A percentile compares a stretch with the other conserved stretches of the same genome.
Conservation (phyloP, 306 rosid species). For the Vigna angularis region DNA sequence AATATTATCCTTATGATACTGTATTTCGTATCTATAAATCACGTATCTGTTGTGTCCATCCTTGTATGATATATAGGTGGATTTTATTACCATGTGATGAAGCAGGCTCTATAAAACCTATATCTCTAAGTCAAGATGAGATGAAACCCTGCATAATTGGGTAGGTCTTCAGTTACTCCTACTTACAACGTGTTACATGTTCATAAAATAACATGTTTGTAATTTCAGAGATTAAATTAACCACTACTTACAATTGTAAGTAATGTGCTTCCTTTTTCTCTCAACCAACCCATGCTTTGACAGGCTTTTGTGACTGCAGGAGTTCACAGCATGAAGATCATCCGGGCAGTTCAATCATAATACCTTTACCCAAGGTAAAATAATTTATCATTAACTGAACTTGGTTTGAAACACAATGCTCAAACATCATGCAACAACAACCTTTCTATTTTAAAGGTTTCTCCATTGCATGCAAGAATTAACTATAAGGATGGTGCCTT, state of each 20-base stretch:
- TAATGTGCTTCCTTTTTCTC: neutral
- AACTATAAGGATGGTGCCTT: slow-evolving; percentile 78
- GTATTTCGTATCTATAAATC: slow-evolving; percentile 23
- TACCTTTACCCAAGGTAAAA: slow-evolving; percentile 74
- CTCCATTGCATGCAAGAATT: slow-evolving; percentile 75
- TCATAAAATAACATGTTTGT: neutral
- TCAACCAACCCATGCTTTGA: slow-evolving; percentile 24
- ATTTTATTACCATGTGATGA: slow-evolving; percentile 67
- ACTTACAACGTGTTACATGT: slow-evolving; percentile 1
- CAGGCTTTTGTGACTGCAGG: slow-evolving; percentile 54
- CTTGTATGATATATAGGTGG: slow-evolving; percentile 66
- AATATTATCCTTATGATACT: slow-evolving; percentile 18
- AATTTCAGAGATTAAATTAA: neutral
- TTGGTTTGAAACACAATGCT: neutral
- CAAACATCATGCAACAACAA: slow-evolving; percentile 24
- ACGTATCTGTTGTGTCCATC: slow-evolving; percentile 5
- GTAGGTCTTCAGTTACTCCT: slow-evolving; percentile 51
- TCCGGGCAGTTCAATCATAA: slow-evolving; percentile 54
- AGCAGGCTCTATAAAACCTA: slow-evolving; percentile 55
- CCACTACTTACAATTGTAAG: neutral
- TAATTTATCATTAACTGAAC: slow-evolving; percentile 19
- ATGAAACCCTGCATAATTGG: slow-evolving; percentile 67
- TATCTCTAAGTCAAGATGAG: slow-evolving; percentile 69
- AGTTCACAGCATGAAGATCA: slow-evolving; percentile 46
- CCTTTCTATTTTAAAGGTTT: slow-evolving; percentile 59